These are phyloP conservation scores for Phytopythium aichiense DNA, from an alignment of 352 stramenopile species.

Conservation along the genomic window DNA sequence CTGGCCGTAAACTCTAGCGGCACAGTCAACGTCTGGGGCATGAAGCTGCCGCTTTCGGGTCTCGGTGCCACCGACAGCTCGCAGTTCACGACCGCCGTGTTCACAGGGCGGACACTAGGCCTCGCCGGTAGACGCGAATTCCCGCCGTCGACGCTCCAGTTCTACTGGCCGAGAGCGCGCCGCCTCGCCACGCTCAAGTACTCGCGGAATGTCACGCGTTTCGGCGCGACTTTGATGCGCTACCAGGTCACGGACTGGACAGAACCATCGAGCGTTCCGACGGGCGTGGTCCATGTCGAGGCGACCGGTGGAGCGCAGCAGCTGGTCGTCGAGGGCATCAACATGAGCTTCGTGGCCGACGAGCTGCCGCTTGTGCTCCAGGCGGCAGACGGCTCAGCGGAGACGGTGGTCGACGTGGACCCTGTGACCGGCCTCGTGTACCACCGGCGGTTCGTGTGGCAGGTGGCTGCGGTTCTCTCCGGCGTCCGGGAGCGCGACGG, in stretches of 20 bases:
- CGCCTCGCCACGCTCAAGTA: slow-evolving; percentile 39
- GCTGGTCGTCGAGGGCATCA: slow-evolving; percentile 16
- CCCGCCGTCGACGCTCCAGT: slow-evolving; percentile 35
- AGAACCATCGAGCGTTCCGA: slow-evolving; percentile 27
- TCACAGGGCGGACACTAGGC: slow-evolving; percentile 19
- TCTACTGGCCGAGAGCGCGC: slow-evolving; percentile 47
- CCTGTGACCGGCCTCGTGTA: slow-evolving; percentile 39
- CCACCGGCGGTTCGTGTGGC: slow-evolving; percentile 49
- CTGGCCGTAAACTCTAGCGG: slow-evolving; percentile 30
- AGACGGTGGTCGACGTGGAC: slow-evolving; percentile 44
- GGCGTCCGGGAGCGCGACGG: slow-evolving; percentile 10
- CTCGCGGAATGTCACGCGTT: slow-evolving; percentile 45
- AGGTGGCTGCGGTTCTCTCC: slow-evolving; percentile 20
- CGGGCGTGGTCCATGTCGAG: slow-evolving; percentile 2
- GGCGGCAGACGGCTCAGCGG: background rate
- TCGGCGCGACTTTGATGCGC: slow-evolving; percentile 42
- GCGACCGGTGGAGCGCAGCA: background rate
- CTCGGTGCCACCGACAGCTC: slow-evolving; percentile 43
- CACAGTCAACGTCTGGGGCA: slow-evolving; percentile 23
- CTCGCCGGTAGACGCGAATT: slow-evolving; percentile 15
- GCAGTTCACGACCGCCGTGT: slow-evolving; percentile 48
- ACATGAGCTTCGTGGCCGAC: slow-evolving; percentile 42
- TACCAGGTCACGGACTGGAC: slow-evolving; percentile 39
- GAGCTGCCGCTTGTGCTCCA: slow-evolving; percentile 36
- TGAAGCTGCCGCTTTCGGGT: slow-evolving; percentile 18